phyloP scores from a whole-genome alignment of 2,329 filamentous ascomycete genomes.

The Colletotrichum neosansevieriae region DNA sequence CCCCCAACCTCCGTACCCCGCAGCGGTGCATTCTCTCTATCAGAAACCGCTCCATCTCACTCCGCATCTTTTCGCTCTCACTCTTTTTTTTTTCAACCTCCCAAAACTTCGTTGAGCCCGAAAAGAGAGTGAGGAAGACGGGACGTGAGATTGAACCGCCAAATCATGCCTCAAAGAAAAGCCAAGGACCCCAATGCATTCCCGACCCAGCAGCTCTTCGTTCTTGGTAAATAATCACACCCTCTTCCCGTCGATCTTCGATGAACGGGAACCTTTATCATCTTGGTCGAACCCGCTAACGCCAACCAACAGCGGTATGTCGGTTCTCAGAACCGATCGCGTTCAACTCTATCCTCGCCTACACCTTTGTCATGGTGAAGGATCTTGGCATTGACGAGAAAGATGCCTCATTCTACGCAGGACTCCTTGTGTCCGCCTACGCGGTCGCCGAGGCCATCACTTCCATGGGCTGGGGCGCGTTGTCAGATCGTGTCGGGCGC shows the following conservation, averaged over 20 bases:
- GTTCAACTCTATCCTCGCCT: constrained; percentile 59
- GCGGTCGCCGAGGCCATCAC: constrained; percentile 58
- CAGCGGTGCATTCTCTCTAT: constrained; percentile 22
- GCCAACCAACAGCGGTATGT: constrained; percentile 52
- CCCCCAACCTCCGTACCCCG: constrained; percentile 23
- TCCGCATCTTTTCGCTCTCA: constrained; percentile 1
- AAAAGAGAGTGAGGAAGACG: constrained; percentile 9
- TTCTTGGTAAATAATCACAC: constrained; percentile 31
- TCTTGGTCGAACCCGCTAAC: constrained; percentile 10
- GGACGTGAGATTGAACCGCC: neutral
- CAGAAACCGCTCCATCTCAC: constrained; percentile 15
- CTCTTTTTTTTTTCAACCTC: constrained; percentile 6
- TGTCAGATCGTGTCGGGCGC: constrained; percentile 55
- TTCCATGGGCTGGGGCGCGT: constrained; percentile 55
- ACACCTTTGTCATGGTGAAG: constrained; percentile 57
- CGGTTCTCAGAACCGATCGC: constrained; percentile 60
- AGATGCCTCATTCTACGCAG: constrained; percentile 61
- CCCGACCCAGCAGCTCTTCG: constrained; percentile 32
- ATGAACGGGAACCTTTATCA: neutral
- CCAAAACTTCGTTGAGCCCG: constrained; percentile 8
- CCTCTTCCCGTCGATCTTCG: neutral
- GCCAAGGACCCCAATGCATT: constrained; percentile 34
- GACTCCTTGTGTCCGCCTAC: constrained; percentile 60
- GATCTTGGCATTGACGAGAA: constrained; percentile 51
- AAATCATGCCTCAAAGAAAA: constrained; percentile 33